phyloP scores from a whole-genome alignment of 2,329 filamentous ascomycete genomes.

The Xylaria digitata region DNA sequence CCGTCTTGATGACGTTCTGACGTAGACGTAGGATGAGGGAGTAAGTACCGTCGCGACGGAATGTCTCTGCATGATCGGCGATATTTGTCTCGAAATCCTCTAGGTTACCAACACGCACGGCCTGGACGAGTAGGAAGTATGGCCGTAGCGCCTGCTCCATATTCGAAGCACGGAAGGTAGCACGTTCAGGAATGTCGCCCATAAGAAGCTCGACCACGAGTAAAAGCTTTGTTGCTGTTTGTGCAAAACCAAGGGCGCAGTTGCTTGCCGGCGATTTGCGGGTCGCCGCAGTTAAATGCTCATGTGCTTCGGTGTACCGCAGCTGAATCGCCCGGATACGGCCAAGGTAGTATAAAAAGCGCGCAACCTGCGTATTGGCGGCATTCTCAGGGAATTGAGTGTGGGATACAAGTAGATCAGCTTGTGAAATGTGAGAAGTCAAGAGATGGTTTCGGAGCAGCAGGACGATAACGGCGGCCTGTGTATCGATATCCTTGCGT shows the following conservation, averaged over 20 bases:
- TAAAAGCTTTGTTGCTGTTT: slow-evolving; percentile 95
- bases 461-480: slow-evolving; percentile 93
- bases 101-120: slow-evolving; percentile 94
- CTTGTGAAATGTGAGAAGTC: slow-evolving; percentile 96
- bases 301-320: slow-evolving; percentile 95
- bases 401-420: slow-evolving; percentile 94
- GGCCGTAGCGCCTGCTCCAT: slow-evolving; percentile 90
- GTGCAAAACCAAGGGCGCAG: slow-evolving; percentile 92
- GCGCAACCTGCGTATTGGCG: slow-evolving; percentile 96
- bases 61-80: slow-evolving; percentile 81
- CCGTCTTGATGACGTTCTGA: slow-evolving; percentile 99
- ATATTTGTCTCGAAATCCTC: slow-evolving; percentile 93
- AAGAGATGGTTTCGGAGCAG: slow-evolving; percentile 95
- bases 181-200: slow-evolving; percentile 97
- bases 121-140: slow-evolving; percentile 93
- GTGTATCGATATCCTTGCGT: slow-evolving; percentile 96
- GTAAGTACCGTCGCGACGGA: slow-evolving; percentile 94
- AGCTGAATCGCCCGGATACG: slow-evolving; percentile 96
- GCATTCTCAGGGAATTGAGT: slow-evolving; percentile 94
- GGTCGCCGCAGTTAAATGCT: slow-evolving; percentile 91
- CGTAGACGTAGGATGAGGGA: slow-evolving; percentile 92
- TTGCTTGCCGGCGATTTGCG: slow-evolving; percentile 92
- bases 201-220: slow-evolving; percentile 96
- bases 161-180: slow-evolving; percentile 88
- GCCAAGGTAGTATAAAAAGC: slow-evolving; percentile 96